These are phyloP conservation scores for Thermoascus crustaceus DNA, from an alignment of 2,329 filamentous ascomycete species.

Conservation along the genomic window DNA sequence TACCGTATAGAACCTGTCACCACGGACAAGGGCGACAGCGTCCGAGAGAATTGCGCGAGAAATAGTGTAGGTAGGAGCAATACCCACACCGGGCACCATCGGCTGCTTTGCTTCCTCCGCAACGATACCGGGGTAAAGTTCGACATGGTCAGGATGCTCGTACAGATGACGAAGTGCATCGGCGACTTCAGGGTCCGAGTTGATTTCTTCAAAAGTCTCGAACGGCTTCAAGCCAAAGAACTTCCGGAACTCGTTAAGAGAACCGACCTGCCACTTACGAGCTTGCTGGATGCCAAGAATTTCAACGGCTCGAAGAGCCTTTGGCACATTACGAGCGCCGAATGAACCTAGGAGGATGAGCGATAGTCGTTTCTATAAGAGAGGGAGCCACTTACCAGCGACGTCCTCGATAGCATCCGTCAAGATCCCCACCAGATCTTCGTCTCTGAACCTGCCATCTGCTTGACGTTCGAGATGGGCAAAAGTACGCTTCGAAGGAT, in stretches of 20 bases:
- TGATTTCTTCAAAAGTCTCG: conserved; percentile 52
- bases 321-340: conserved; percentile 63
- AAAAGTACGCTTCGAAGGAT: conserved; percentile 63
- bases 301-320: conserved; percentile 65
- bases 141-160: conserved; percentile 56
- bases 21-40: conserved; percentile 40
- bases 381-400: conserved; percentile 20
- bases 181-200: conserved; percentile 48
- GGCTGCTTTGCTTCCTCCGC: conserved; percentile 32
- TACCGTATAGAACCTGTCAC: conserved; percentile 67
- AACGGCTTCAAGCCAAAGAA: conserved; percentile 55
- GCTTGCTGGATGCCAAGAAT: conserved; percentile 72
- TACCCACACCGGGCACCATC: conserved; percentile 28
- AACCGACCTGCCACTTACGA: conserved; percentile 53
- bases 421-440: conserved; percentile 66
- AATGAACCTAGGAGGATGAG: conserved; percentile 45
- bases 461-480: conserved; percentile 55
- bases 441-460: conserved; percentile 65
- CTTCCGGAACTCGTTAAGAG: conserved; percentile 50
- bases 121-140: conserved; percentile 61
- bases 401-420: conserved; percentile 63
- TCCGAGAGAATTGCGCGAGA: conserved; percentile 35
- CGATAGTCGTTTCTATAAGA: neutral
- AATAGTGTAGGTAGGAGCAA: conserved; percentile 32
- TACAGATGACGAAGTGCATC: conserved; percentile 52